A percentile compares a stretch with the other conserved stretches of the same genome.
Conservation (phyloP, 2,329 filamentous ascomycete genomes). For the Sporothrix pallida region DNA sequence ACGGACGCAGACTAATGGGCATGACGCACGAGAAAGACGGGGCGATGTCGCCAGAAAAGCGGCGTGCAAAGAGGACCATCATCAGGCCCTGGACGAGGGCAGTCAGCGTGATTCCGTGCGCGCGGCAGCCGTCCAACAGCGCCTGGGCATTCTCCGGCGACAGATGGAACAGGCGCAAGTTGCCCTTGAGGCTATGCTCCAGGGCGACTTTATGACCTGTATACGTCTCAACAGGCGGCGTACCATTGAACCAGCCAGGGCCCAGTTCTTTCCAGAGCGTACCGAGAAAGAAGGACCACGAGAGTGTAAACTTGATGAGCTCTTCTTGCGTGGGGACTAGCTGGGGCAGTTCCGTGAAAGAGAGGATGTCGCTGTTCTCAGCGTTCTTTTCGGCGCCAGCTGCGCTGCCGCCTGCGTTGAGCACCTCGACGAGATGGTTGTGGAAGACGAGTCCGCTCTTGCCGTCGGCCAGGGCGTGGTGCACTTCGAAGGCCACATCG, state of each 20-base stretch:
- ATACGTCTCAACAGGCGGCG: slow-evolving; percentile 45
- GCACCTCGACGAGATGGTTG: slow-evolving; percentile 51
- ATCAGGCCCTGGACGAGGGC: slow-evolving; percentile 55
- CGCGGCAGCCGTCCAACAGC: slow-evolving; percentile 50
- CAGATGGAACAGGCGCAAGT: slow-evolving; percentile 49
- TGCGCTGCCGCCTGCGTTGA: no score
- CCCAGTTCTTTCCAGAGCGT: slow-evolving; percentile 50
- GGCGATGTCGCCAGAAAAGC: slow-evolving; percentile 45
- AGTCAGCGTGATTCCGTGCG: slow-evolving; percentile 54
- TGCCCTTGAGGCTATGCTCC: slow-evolving; percentile 47
- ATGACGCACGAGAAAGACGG: slow-evolving; percentile 49
- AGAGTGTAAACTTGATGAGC: slow-evolving; percentile 49
- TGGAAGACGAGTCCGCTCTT: slow-evolving; percentile 57
- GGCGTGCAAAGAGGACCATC: slow-evolving; percentile 49
- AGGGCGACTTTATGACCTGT: slow-evolving; percentile 47
- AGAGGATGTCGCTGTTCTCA: slow-evolving; percentile 41
- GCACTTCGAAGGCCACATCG: slow-evolving; percentile 56
- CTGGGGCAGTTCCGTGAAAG: slow-evolving; percentile 42
- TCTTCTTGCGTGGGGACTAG: slow-evolving; percentile 52
- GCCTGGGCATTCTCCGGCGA: slow-evolving; percentile 40
- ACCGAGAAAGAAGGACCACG: slow-evolving; percentile 49
- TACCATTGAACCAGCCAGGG: slow-evolving; percentile 47
- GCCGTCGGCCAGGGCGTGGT: slow-evolving; percentile 62
- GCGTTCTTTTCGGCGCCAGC: not conserved
- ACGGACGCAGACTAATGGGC: slow-evolving; percentile 54